phyloP scores from a whole-genome alignment of 2,329 filamentous ascomycete species.

The Mollisiaceae sp. region DNA sequence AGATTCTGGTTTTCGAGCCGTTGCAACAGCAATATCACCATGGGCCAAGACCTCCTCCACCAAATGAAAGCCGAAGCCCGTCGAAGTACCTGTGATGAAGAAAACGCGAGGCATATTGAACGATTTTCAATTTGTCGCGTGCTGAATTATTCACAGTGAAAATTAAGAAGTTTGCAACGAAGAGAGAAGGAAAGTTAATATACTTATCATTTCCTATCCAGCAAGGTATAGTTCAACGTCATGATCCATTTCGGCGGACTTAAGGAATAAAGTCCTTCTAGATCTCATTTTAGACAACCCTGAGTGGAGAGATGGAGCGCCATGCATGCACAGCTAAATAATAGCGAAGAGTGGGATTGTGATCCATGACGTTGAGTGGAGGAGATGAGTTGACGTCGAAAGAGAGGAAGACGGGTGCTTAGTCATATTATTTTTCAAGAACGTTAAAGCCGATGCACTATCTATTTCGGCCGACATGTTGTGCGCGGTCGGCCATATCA shows the following conservation, averaged over 20 bases:
- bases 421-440: not conserved
- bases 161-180: not conserved
- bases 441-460: not conserved
- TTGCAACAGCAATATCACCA: slow-evolving; percentile 53
- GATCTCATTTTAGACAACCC: not conserved
- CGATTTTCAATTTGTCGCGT: slow-evolving; percentile 8
- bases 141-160: not conserved
- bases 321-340: not conserved
- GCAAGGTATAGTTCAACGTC: not conserved
- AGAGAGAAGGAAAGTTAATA: slow-evolving; percentile 10
- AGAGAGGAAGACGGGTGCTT: not conserved
- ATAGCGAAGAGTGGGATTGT: not conserved
- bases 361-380: slow-evolving; percentile 3
- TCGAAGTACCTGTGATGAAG: slow-evolving; percentile 55
- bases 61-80: slow-evolving; percentile 52
- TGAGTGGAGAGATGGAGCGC: not conserved
- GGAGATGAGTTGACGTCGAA: not conserved
- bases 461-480: not conserved
- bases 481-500: not conserved
- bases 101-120: slow-evolving; percentile 45
- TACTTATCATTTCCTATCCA: not conserved
- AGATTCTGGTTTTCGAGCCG: slow-evolving; percentile 47
- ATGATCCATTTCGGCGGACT: not conserved
- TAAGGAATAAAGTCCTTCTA: slow-evolving; percentile 9
- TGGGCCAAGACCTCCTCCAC: slow-evolving; percentile 47